These are phyloP conservation scores for Oidiodendron maius DNA, from an alignment of 495 filamentous ascomycete species.

Conservation along the genomic window DNA sequence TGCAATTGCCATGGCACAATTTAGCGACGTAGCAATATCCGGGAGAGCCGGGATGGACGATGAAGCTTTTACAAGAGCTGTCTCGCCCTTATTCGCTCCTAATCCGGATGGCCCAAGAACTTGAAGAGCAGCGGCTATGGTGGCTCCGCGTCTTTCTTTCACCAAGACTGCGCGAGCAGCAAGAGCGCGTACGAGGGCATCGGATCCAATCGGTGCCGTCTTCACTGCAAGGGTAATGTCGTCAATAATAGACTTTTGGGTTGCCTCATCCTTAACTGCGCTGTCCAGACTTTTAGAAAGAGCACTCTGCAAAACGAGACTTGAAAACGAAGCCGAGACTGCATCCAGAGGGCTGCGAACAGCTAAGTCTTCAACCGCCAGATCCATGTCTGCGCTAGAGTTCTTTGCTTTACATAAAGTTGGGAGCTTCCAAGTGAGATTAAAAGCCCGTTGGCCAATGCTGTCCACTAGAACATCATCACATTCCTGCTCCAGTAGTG, in stretches of 20 bases:
- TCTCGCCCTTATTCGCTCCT: conserved; percentile 4
- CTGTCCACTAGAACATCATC: conserved; percentile 70
- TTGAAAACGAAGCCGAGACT: conserved; percentile 86
- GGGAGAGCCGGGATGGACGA: conserved; percentile 40
- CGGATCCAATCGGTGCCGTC: conserved; percentile 74
- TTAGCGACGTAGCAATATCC: conserved; percentile 66
- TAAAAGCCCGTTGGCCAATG: conserved; percentile 82
- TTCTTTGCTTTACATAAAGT: conserved; percentile 58
- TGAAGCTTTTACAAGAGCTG: conserved; percentile 12
- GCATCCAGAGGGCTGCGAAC: conserved; percentile 87
- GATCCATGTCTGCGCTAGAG: conserved; percentile 67
- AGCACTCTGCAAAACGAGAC: conserved; percentile 63
- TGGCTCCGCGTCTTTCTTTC: conserved; percentile 42
- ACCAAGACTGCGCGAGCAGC: conserved; percentile 61
- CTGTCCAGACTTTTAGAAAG: conserved; percentile 55
- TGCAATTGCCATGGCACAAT: conserved; percentile 74
- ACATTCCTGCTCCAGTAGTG: conserved; percentile 68
- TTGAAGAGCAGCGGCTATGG: conserved; percentile 49
- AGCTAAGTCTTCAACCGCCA: conserved; percentile 78
- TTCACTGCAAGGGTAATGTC: conserved; percentile 63
- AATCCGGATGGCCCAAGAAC: conserved; percentile 39
- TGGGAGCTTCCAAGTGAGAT: conserved; percentile 81
- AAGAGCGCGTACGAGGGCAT: conserved; percentile 69
- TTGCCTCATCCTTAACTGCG: conserved; percentile 7
- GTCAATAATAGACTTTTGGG: conserved; percentile 40